These are phyloP conservation scores for Pythium chondricola DNA, from an alignment of 352 stramenopile genomes.

Conservation along the genomic window DNA sequence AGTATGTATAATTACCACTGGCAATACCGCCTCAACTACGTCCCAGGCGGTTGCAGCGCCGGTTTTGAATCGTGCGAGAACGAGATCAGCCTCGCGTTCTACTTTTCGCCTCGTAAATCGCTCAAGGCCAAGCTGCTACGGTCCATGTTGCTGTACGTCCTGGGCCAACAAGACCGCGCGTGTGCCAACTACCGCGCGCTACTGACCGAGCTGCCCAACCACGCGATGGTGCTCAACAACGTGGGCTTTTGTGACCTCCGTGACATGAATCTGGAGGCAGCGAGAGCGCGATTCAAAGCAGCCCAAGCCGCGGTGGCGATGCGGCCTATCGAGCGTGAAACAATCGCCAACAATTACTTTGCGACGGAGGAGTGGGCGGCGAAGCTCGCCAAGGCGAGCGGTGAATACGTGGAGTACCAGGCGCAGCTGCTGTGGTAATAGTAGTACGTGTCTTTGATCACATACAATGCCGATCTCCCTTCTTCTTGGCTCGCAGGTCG, in stretches of 20 bases:
- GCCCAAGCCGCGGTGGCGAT: neutral
- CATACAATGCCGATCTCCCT: conserved; percentile 83
- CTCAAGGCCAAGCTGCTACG: conserved; percentile 20
- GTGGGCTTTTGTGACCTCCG: conserved; percentile 10
- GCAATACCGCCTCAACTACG: too few species aligned
- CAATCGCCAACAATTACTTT: conserved; percentile 8
- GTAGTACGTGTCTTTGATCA: conserved; percentile 13
- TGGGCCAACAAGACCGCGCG: conserved; percentile 7
- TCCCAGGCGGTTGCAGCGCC: conserved; percentile 2
- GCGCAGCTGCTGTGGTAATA: conserved; percentile 6
- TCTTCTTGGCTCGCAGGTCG: conserved; percentile 82
- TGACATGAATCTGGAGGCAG: neutral
- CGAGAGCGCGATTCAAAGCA: conserved; percentile 1
- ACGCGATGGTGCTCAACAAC: conserved; percentile 16
- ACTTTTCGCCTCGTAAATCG: conserved; percentile 11
- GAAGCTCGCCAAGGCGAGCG: neutral
- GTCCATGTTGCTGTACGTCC: conserved; percentile 10
- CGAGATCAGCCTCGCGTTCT: conserved; percentile 9
- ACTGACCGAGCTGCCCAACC: conserved; percentile 6
- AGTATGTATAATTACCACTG: conserved; percentile 14
- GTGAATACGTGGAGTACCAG: neutral
- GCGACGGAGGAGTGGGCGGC: conserved; percentile 10
- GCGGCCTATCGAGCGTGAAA: neutral
- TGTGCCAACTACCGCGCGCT: conserved; percentile 14
- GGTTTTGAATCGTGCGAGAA: conserved; percentile 2